Evolutionary conservation across 371 early-diverging fungal genomes (phyloP), one percentile per base, ranked within the genome.

Genomic region (Syncephalastrum sp.): DNA sequence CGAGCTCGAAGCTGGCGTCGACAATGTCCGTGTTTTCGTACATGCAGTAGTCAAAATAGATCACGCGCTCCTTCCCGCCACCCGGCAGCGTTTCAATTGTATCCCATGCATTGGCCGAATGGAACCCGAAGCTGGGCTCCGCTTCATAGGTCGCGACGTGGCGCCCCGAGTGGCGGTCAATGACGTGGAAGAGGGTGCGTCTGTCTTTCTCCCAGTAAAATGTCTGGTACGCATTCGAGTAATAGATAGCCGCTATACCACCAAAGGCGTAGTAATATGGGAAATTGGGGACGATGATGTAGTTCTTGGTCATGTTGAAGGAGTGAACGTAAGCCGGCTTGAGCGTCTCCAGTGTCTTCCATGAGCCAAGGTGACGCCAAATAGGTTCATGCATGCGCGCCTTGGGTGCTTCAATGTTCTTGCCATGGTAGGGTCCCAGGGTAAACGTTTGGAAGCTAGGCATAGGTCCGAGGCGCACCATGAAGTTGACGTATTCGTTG

Each of bases 131-230:
- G 55, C 76, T 83, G 3, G 87, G 82, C 17, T 79, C 82, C 5
- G 78, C 73, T 33, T 82, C 82, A 45, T 81, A 87, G 0, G 85
- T 85, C 12, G 85, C 87, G 15, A 87, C 74, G 59, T 82, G 83
- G 8, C 81, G 62, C 3, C 76, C 78, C 12, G 67, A 65, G 6
- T 63, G 57, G 1, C 85, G 77, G 27, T 84, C 83, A 27, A 87
- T 64, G 2, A 87, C 78, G 62, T 87, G 82, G 50, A 84, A 84
- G 0, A 77, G 57, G 0, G 82, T 74, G 45, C 74, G 76, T 41
- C 72, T 50, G 3, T 65, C 81, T 25, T 72, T 74, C 25, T 85
- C 82, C 70, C 82, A 81, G 43, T 69, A 69, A 46, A 85, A 83
- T 1, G 84, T 78, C 44, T 85, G 81, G 56, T 77, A 79, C 0